Evolutionary conservation across 2,329 filamentous ascomycete species (phyloP), one percentile per base, ranked within the genome.

Genomic region (Arthroderma sp.): DNA sequence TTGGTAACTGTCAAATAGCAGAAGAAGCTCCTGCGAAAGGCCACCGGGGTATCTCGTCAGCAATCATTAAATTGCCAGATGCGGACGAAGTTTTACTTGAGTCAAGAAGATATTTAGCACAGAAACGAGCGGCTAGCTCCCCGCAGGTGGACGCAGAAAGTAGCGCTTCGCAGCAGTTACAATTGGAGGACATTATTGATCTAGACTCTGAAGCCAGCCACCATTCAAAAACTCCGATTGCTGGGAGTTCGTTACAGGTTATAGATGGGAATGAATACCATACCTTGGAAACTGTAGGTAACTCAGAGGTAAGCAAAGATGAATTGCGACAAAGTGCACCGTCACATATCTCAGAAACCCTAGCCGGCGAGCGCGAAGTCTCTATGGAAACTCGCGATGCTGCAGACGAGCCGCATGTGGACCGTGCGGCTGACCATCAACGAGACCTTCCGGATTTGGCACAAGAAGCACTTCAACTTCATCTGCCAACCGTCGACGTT

Each of bases 391-490:
- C 9, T 9, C 11, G 37, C 15, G 37, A 11, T n/a, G 29, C 11
- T n/a, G 29, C 5, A 10, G 42, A 40, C 36, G 33, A 37, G 38
- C 41, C 28, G 40, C 22, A 33, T n/a, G 28, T 42, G 43, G 36
- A 36, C 40, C 28, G 10, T 29, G 43, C n/a, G 33, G 40, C 32
- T 31, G 41, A 43, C 27, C 10, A 22, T 34, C 36, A 8, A 6
- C 11, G 29, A 27, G 40, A 38, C 34, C 36, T 47, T 41, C 42
- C 42, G 40, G 47, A 39, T 36, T 31, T 47, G 7, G 45, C 45
- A 36, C 39, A 28, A 36, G 38, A 47, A 39, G 42, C 47, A 34
- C 42, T 47, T 44, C 29, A 36, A 40, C 47, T 42, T 37, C 45
- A 42, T 32, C 40, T 41, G 32, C 33, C 33, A 36, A 30, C 29